phyloP scores from a whole-genome alignment of 202 grass and related monocot genomes.

The Elaeis oleifera region DNA sequence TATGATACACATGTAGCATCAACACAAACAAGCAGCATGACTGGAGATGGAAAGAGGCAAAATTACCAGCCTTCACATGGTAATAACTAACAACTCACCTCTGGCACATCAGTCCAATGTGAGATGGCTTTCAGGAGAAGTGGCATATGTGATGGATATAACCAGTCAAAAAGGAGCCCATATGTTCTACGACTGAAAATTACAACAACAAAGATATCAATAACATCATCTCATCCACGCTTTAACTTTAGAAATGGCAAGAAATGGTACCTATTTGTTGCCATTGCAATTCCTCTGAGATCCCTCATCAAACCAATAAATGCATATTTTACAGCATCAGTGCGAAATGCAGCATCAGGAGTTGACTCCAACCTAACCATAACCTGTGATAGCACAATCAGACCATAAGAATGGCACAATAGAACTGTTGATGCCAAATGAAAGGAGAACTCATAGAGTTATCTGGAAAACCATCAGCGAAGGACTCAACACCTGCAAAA shows the following conservation, averaged over 20 bases:
- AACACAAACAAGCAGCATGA: too few species aligned
- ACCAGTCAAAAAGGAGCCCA: conserved; percentile 91
- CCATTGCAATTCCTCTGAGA: conserved; percentile 85
- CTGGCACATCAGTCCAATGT: conserved; percentile 67
- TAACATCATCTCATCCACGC: neutral
- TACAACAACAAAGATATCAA: conserved; percentile 19
- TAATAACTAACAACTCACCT: conserved; percentile 28
- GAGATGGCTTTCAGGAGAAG: conserved; percentile 87
- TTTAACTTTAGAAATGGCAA: conserved; percentile 4
- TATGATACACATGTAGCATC: too few species aligned
- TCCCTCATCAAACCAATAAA: conserved; percentile 99
- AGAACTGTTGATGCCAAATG: conserved; percentile 5
- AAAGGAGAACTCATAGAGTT: neutral
- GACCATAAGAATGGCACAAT: conserved; percentile 9
- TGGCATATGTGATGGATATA: conserved; percentile 82
- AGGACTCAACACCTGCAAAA: conserved; percentile 52
- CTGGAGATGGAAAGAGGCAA: too few species aligned
- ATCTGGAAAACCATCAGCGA: neutral
- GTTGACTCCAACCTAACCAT: conserved; percentile 74
- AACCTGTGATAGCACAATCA: conserved; percentile 37
- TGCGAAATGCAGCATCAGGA: conserved; percentile 65
- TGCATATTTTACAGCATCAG: conserved; percentile 68
- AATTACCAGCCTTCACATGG: too few species aligned
- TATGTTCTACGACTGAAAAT: conserved; percentile 76
- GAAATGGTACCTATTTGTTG: conserved; percentile 74